phyloP scores from a whole-genome alignment of 164 flowering plant species.

The Pachysandra terminalis region DNA sequence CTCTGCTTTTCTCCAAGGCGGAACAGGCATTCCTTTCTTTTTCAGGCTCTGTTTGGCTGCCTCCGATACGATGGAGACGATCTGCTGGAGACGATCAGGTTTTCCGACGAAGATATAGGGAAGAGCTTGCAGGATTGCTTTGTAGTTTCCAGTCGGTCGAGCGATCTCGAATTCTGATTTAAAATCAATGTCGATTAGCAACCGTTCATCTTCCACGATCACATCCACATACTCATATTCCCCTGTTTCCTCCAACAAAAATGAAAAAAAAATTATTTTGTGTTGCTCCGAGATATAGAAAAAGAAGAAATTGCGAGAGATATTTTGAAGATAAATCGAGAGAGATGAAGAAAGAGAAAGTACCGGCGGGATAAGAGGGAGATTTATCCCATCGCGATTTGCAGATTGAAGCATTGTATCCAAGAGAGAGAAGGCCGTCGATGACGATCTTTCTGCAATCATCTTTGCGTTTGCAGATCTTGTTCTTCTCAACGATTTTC shows the following conservation, averaged over 20 bases:
- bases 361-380: slow-evolving; percentile 73
- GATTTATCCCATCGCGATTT: slow-evolving; percentile 82
- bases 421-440: slow-evolving; percentile 44
- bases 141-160: slow-evolving; percentile 50
- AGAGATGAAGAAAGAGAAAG: slow-evolving; percentile 1
- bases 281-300: no score
- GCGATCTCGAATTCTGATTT: slow-evolving; percentile 73
- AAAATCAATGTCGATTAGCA: slow-evolving; percentile 54
- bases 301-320: no score
- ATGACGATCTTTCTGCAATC: slow-evolving; percentile 46
- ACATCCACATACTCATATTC: slow-evolving; percentile 68
- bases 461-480: slow-evolving; percentile 43
- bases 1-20: slow-evolving; percentile 75
- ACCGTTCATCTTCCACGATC: slow-evolving; percentile 44
- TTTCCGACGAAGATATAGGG: slow-evolving; percentile 63
- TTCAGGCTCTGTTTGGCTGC: slow-evolving; percentile 65
- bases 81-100: slow-evolving; percentile 61
- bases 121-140: slow-evolving; percentile 40
- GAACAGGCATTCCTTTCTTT: slow-evolving; percentile 80
- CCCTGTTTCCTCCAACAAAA: slow-evolving; percentile 31
- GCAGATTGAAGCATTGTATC: slow-evolving; percentile 75
- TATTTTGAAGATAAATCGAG: background rate
- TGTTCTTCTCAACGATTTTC: slow-evolving; percentile 45
- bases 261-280: no score
- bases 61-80: slow-evolving; percentile 53